These are phyloP conservation scores for Friedmanniomyces endolithicus DNA, from an alignment of 495 filamentous ascomycete genomes.

Conservation along the genomic window DNA sequence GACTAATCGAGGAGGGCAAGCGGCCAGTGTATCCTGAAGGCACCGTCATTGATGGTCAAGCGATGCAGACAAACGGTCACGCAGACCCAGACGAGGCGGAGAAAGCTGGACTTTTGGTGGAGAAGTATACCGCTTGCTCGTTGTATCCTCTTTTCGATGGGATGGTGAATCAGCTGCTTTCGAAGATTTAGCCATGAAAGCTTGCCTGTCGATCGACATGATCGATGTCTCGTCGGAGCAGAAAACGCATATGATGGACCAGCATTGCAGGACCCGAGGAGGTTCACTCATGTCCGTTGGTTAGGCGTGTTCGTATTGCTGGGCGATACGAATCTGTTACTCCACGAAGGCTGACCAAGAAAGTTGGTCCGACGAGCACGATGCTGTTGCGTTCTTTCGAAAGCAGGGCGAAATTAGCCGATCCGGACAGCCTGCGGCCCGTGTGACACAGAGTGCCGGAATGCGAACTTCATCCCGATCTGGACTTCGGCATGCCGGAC, in stretches of 20 bases:
- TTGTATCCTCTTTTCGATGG: conserved; percentile 58
- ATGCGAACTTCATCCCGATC: neutral
- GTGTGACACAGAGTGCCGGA: neutral
- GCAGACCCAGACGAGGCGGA: conserved; percentile 18
- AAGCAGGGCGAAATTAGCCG: neutral
- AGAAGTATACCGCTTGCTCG: conserved; percentile 69
- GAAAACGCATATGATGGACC: neutral
- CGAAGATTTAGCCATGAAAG: neutral
- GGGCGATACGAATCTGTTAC: neutral
- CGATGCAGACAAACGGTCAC: conserved; percentile 19
- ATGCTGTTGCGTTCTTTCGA: neutral
- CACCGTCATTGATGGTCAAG: conserved; percentile 20
- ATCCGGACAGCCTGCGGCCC: neutral
- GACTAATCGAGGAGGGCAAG: conserved; percentile 51
- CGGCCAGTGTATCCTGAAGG: conserved; percentile 34
- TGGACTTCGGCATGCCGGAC: neutral
- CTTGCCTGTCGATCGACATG: neutral
- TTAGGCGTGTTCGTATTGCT: neutral
- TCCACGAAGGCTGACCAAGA: neutral
- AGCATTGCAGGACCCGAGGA: too few relatives aligned
- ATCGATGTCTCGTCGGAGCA: neutral
- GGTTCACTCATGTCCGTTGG: too few relatives aligned
- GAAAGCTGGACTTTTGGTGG: conserved; percentile 49
- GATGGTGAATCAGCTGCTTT: conserved; percentile 46
- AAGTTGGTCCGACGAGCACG: neutral